Evolutionary conservation across 2,329 filamentous ascomycete species (phyloP).

Genomic region (Didymella keratinophila): DNA sequence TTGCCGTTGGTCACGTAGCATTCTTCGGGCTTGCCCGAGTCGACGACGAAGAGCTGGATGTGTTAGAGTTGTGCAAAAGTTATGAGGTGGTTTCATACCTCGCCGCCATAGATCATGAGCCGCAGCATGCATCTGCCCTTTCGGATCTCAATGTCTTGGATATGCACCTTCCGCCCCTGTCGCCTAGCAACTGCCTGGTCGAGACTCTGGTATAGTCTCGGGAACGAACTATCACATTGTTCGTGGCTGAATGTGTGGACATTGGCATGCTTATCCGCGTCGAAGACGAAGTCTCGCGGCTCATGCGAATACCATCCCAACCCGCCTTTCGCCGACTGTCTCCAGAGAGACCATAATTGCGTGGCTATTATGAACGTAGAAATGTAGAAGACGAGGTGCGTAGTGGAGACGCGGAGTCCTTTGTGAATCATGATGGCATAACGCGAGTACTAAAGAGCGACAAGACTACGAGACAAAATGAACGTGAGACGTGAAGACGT

Average conservation of each 20-base stretch:
- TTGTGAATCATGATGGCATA: conserved; percentile 46
- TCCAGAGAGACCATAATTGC: conserved; percentile 42
- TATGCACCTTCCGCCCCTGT: conserved; percentile 38
- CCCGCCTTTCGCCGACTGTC: conserved; percentile 30
- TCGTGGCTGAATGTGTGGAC: conserved; percentile 44
- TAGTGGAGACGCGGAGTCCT: conserved; percentile 37
- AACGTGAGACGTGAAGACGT: conserved; percentile 6
- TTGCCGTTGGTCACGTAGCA: conserved; percentile 47
- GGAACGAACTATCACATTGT: conserved; percentile 45
- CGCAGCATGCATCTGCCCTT: conserved; percentile 45
- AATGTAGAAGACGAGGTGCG: conserved; percentile 41
- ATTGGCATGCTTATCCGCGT: conserved; percentile 43
- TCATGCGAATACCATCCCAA: conserved; percentile 22
- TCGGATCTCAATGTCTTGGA: conserved; percentile 40
- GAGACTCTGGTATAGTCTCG: conserved; percentile 43
- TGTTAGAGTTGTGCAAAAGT: conserved; percentile 16
- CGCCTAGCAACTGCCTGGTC: conserved; percentile 36
- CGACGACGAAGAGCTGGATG: conserved; percentile 41
- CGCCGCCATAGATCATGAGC: conserved; percentile 41
- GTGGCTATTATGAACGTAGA: conserved; percentile 40
- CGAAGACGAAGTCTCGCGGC: conserved; percentile 31
- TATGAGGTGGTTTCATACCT: conserved; percentile 28
- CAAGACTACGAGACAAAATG: conserved; percentile 6
- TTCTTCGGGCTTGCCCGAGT: conserved; percentile 41
- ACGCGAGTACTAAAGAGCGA: conserved; percentile 27